Evolutionary conservation across 306 rosid genomes (phyloP), one percentile per base, ranked within the genome.

Genomic region (Boehmeria nivea): DNA sequence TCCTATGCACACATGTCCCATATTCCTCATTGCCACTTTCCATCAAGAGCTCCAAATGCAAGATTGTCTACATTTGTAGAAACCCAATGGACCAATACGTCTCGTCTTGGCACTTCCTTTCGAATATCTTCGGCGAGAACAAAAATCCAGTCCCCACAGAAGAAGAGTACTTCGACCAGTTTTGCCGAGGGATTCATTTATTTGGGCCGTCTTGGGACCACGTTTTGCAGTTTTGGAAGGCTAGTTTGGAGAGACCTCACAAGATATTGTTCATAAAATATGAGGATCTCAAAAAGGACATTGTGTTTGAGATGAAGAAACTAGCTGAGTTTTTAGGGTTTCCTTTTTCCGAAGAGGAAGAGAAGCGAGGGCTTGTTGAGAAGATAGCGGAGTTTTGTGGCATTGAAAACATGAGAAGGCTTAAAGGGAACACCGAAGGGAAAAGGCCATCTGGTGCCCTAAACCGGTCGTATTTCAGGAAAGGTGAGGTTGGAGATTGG

Each of bases 11-110:
- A 28, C 34, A 12, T 4, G 15, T 14, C 15, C 31, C 54, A 1
- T 23, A 23, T 6, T 17, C 16, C 25, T 49, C 54, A 13, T 49
- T 49, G 33, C 54, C 54, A n/a, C 6, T 17, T 4, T 49, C 54
- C 33, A 1, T 22, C 16, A 21, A 49, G 8, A 25, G 20, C 27
- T 49, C 54, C 33, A 24, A 49, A 6, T 49, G 54, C n/a, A 49
- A 23, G 26, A 49, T 49, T n/a, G 54, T 49, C 17, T 23, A 49
- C 27, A 25, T 49, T 4, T 49, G 33, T 5, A 23, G 34, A 9
- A 49, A 49, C 17, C 54, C 54, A 6, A 23, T 49, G 54, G 54
- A 49, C 18, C 34, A 49, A 24, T 22, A 11, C n/a, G 34, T 49
- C 11, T 49, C 54, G 17, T 20, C 17, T n/a, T 49, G 54, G 54